These are phyloP conservation scores for Aspergillus aculeatus DNA, from an alignment of 2,329 filamentous ascomycete species.

Conservation along the genomic window DNA sequence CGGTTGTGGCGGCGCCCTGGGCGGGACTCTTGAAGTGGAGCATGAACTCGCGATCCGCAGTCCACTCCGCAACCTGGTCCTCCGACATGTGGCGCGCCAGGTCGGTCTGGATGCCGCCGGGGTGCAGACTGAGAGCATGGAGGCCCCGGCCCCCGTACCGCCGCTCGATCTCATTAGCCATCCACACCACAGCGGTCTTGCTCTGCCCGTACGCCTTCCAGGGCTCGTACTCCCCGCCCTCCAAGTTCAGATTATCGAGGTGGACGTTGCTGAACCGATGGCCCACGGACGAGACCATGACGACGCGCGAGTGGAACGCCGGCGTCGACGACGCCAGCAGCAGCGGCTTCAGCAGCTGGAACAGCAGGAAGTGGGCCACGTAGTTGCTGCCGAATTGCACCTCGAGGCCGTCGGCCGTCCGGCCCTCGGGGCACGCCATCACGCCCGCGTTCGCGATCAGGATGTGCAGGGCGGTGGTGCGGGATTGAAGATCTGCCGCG, in stretches of 20 bases:
- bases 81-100: conserved; percentile 5
- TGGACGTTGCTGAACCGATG: no score
- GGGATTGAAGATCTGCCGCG: conserved; percentile 5
- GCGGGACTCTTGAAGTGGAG: no score
- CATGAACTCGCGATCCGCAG: no score
- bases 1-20: no score
- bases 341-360: conserved; percentile 46
- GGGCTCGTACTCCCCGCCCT: no score
- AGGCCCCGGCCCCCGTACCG: conserved; percentile 42
- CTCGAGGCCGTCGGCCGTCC: conserved; percentile 46
- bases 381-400: conserved; percentile 55
- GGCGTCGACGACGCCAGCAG: conserved; percentile 28
- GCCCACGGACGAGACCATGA: no score
- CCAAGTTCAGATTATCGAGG: no score
- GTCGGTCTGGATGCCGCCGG: conserved; percentile 33
- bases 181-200: no score
- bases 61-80: neutral
- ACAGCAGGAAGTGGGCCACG: conserved; percentile 54
- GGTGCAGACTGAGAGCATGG: conserved; percentile 48
- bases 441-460: conserved; percentile 49
- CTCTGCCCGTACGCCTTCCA: no score
- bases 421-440: conserved; percentile 35
- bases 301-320: conserved; percentile 22
- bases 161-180: no score
- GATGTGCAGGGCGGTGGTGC: conserved; percentile 17